Conservation (phyloP, 768 basidiomycete genomes). For the Rhizopogon salebrosus region DNA sequence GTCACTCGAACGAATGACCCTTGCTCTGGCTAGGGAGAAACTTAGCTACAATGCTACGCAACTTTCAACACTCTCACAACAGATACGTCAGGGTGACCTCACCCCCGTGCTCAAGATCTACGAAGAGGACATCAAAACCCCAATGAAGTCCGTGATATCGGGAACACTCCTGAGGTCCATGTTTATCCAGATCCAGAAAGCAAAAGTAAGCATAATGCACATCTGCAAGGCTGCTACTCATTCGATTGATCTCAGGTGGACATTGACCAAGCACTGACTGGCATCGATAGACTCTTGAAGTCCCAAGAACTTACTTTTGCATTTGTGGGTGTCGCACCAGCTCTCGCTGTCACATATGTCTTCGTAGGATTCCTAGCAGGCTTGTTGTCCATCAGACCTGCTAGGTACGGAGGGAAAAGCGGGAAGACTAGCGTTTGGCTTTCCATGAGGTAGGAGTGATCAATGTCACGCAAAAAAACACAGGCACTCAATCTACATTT, state of each 20-base stretch:
- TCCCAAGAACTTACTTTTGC: conserved; percentile 96
- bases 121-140: conserved; percentile 88
- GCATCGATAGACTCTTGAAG: conserved; percentile 90
- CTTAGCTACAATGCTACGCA: conserved; percentile 59
- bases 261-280: conserved; percentile 82
- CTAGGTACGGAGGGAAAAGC: conserved; percentile 53
- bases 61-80: conserved; percentile 56
- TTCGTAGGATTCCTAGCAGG: conserved; percentile 46
- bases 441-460: conserved; percentile 54
- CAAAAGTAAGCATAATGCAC: conserved; percentile 53
- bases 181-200: conserved; percentile 93
- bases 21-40: conserved; percentile 79
- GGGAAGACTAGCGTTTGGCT: conserved; percentile 58
- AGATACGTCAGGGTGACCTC: conserved; percentile 76
- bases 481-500: conserved; percentile 5
- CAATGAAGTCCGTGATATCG: conserved; percentile 70
- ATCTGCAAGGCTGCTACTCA: not conserved
- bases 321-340: conserved; percentile 93
- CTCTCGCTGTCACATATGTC: conserved; percentile 74
- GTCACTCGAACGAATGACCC: conserved; percentile 91
- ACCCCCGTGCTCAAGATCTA: conserved; percentile 84
- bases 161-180: conserved; percentile 81
- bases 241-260: conserved; percentile 57
- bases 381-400: conserved; percentile 46
- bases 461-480: not conserved